phyloP scores from a whole-genome alignment of 169 alveolate genomes.

The Amoebophrya sp. region DNA sequence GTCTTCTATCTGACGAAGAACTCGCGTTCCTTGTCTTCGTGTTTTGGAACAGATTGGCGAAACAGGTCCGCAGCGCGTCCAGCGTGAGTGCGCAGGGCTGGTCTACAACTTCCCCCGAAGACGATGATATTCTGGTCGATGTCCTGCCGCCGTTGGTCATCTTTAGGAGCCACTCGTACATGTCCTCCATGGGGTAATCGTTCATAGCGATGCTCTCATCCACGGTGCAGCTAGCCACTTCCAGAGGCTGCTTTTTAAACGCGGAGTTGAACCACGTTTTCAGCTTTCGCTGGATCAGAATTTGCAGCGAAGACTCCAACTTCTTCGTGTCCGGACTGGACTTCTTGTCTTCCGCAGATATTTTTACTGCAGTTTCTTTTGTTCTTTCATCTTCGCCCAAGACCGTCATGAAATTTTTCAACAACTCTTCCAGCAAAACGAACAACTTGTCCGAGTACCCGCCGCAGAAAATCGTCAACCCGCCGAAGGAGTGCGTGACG shows the following conservation, averaged over 20 bases:
- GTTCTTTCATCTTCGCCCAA: too few species aligned
- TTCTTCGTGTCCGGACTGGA: background rate
- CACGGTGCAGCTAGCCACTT: background rate
- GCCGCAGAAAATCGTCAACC: background rate
- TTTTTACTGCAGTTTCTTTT: too few species aligned
- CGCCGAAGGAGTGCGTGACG: background rate
- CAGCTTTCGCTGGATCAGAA: background rate
- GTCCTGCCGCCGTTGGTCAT: background rate
- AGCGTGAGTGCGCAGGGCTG: too few species aligned
- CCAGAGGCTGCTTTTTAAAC: background rate
- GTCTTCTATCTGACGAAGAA: too few species aligned
- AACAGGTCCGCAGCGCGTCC: too few species aligned
- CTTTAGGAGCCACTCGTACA: background rate
- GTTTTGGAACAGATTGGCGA: too few species aligned
- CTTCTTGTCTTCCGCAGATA: too few species aligned
- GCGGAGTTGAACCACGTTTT: background rate
- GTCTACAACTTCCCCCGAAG: too few species aligned
- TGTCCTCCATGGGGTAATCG: background rate
- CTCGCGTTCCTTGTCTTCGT: too few species aligned
- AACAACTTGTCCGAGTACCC: background rate
- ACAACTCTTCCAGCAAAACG: background rate
- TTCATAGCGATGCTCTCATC: background rate
- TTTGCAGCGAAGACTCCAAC: background rate
- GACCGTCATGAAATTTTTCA: background rate
- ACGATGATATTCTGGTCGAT: background rate